Percentiles rank a stretch among this genome's conserved stretches.
phyloP scores from a whole-genome alignment of 2,329 filamentous ascomycete species.

The Fusarium hostae region DNA sequence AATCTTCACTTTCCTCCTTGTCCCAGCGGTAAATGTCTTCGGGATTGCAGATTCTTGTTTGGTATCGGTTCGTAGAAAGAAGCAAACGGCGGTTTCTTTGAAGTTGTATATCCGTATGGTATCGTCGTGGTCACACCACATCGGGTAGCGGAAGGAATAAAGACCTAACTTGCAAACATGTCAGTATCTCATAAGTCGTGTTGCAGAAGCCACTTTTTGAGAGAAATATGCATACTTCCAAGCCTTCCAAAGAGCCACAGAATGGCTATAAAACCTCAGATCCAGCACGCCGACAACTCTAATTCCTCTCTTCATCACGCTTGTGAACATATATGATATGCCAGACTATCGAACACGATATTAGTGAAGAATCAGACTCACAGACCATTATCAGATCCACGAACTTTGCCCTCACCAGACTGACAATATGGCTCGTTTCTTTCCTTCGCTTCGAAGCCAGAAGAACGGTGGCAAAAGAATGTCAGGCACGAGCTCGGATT shows the following conservation, averaged over 20 bases:
- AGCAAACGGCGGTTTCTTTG: background rate
- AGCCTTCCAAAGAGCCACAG: background rate
- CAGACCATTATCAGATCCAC: background rate
- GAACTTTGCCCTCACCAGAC: rapidly evolving
- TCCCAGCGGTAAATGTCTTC: background rate
- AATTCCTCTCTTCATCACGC: background rate
- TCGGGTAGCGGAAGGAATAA: background rate
- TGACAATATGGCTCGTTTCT: background rate
- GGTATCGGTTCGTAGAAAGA: background rate
- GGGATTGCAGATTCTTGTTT: too few relatives aligned
- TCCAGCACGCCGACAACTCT: background rate
- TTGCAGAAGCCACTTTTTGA: background rate
- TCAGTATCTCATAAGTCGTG: background rate
- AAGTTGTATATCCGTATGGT: background rate
- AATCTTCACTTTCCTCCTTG: background rate
- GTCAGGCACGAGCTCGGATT: background rate
- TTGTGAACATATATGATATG: background rate
- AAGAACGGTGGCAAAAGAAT: background rate
- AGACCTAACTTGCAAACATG: background rate
- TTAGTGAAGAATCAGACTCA: background rate
- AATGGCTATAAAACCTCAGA: background rate
- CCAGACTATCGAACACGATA: background rate
- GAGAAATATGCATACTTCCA: background rate
- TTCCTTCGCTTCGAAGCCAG: background rate
- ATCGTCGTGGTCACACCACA: background rate